phyloP scores from a whole-genome alignment of 768 basidiomycete genomes.

The Myochromella boudieri region DNA sequence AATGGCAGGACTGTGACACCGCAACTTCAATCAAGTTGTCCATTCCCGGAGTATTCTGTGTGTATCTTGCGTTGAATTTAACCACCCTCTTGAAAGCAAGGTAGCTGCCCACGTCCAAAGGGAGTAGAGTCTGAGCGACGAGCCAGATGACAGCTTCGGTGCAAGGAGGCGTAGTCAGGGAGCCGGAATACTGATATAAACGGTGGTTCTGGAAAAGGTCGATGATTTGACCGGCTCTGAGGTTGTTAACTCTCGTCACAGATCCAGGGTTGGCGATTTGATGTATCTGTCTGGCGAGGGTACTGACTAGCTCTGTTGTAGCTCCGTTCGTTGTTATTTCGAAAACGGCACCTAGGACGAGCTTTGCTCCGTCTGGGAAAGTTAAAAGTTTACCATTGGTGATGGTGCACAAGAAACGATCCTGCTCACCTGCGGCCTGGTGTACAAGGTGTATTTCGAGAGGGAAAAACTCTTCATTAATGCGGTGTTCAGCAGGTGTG shows the following conservation, averaged over 20 bases:
- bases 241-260: background rate
- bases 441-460: constrained; percentile 11
- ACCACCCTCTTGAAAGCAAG: constrained; percentile 9
- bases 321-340: constrained; percentile 6
- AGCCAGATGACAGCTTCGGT: constrained; percentile 10
- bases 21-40: constrained; percentile 6
- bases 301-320: constrained; percentile 4
- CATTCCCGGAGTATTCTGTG: constrained; percentile 4
- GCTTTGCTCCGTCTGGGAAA: constrained; percentile 2
- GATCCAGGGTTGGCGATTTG: constrained; percentile 4
- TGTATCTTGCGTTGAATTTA: constrained; percentile 13
- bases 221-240: background rate
- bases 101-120: constrained; percentile 5
- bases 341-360: constrained; percentile 8
- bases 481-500: constrained; percentile 10
- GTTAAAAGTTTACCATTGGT: background rate
- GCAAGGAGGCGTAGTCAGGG: constrained; percentile 14
- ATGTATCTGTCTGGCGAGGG: background rate
- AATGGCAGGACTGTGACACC: background rate
- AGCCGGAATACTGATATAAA: constrained; percentile 8
- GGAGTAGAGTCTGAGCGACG: constrained; percentile 1
- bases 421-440: background rate
- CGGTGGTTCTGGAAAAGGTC: background rate
- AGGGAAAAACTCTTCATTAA: constrained; percentile 7
- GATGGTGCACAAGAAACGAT: background rate